A percentile compares a stretch with the other conserved stretches of the same genome.
phyloP scores from a whole-genome alignment of 768 basidiomycete genomes.

The Boletus reticuloceps region DNA sequence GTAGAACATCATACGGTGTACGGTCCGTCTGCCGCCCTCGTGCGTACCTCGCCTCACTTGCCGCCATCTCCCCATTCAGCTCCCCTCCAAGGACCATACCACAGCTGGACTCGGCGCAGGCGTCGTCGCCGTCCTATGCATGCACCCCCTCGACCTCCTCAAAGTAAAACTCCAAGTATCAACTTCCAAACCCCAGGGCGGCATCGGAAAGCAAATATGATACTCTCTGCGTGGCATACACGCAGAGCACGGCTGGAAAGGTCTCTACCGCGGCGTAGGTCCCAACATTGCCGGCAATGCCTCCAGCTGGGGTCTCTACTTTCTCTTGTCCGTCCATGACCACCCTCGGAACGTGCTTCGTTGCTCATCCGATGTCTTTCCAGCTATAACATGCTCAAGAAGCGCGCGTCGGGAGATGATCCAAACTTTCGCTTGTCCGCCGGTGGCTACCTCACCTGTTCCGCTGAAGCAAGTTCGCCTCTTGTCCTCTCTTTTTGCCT shows the following conservation, averaged over 20 bases:
- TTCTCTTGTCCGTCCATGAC: slow-evolving; percentile 72
- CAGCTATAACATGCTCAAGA: slow-evolving; percentile 94
- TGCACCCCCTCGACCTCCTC: slow-evolving; percentile 96
- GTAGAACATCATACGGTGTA: no score
- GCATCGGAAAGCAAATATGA: slow-evolving; percentile 75
- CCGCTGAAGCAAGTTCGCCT: slow-evolving; percentile 93
- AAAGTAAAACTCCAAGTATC: slow-evolving; percentile 93
- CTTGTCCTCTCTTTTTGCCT: slow-evolving; percentile 14
- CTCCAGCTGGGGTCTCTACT: slow-evolving; percentile 96
- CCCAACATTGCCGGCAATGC: slow-evolving; percentile 95
- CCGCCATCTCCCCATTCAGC: no score
- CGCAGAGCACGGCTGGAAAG: slow-evolving; percentile 71
- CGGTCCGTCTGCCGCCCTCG: slow-evolving; percentile 36
- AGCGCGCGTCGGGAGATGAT: slow-evolving; percentile 66
- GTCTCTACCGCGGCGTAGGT: slow-evolving; percentile 86
- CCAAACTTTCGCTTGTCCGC: slow-evolving; percentile 67
- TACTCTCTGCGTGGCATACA: slow-evolving; percentile 70
- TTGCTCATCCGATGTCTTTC: slow-evolving; percentile 1
- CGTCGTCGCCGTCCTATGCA: slow-evolving; percentile 86
- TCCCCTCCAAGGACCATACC: slow-evolving; percentile 80
- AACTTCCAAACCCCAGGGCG: slow-evolving; percentile 58
- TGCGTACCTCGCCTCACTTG: slow-evolving; percentile 2
- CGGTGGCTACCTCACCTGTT: slow-evolving; percentile 79
- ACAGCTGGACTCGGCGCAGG: slow-evolving; percentile 92
- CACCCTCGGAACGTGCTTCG: background rate